A percentile compares a stretch with the other conserved stretches of the same genome.
These are phyloP conservation scores for Vinca minor DNA, from an alignment of 257 asterid genomes.

Conservation along the genomic window DNA sequence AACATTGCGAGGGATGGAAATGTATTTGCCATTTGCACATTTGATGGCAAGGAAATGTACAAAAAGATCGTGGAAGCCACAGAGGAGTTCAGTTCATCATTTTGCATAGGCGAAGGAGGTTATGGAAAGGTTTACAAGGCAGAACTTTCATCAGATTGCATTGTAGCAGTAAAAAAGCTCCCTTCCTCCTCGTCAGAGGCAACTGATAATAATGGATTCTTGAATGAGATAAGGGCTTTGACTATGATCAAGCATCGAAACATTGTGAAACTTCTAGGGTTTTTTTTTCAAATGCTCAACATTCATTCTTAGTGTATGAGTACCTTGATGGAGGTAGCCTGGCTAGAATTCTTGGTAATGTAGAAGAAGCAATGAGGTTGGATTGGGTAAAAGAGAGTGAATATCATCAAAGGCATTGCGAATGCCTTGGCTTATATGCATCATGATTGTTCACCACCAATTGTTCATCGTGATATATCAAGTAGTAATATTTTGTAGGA, in stretches of 20 bases:
- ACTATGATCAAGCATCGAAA: conserved; percentile 11
- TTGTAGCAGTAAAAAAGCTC: conserved; percentile 14
- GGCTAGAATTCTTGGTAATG: conserved; percentile 5
- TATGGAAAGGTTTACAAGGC: conserved; percentile 28
- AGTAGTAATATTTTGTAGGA: too few species aligned
- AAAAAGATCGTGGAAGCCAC: conserved; percentile 22
- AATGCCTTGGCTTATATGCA: conserved; percentile 28
- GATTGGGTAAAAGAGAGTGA: conserved; percentile 21
- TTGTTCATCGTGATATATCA: conserved; percentile 33
- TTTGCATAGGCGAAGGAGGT: conserved; percentile 29
- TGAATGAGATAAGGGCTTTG: conserved; percentile 22
- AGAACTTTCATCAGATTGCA: background rate
- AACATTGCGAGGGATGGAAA: background rate
- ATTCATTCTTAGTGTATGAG: conserved; percentile 28
- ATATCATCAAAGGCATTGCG: conserved; percentile 24
- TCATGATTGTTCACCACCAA: conserved; percentile 31
- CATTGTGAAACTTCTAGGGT: conserved; percentile 24
- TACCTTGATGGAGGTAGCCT: conserved; percentile 25
- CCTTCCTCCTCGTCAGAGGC: background rate
- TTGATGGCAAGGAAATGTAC: conserved; percentile 28
- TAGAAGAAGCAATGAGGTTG: conserved; percentile 19
- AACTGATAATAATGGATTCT: conserved; percentile 11
- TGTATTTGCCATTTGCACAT: conserved; percentile 17
- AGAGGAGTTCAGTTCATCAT: conserved; percentile 15
- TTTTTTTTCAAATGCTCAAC: conserved; percentile 21